Evolutionary conservation across 306 rosid species (phyloP), one percentile per base, ranked within the genome.

Genomic region (Corylus heterophylla): DNA sequence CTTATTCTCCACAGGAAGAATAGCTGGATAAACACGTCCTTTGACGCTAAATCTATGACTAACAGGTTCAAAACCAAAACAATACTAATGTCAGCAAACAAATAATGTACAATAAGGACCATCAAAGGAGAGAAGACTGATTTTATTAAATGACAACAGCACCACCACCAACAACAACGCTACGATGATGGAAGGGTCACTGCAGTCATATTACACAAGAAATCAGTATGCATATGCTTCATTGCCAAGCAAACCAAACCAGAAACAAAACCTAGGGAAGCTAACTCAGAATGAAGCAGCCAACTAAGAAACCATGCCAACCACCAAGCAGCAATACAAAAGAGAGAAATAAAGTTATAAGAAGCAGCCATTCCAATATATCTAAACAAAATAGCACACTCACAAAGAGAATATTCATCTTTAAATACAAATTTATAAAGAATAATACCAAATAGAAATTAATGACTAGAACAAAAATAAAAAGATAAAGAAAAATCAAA

Each of bases 21-120:
- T 93, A 76, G 99, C 97, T 2, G 98, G 98, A 87, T 95, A 95
- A 48, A 91, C 93, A 48, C 97, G 97, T 82, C 80, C 93, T 83
- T 87, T 91, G 91, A 92, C 87, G 86, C 91, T 90, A 55, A 86
- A 95, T 78, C 99, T 82, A 27, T 89, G 94, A 80, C 98, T 95
- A 79, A 1, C 84, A 75, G 18, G 51, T 18, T 58, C 31, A 71
- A 22, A 25, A 71, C 49, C 64, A 13, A 45, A 69, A 4, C 0
- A 68, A 67, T 3, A 31, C 20, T 8, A 16, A 54, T 12, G 67
- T 52, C 7, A 74, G 69, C 51, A 17, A 59, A 35, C 20, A 25
- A 62, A 17, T 49, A 5, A 20, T 12, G 17, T 37, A 67, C 14
- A 67, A 2, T 37, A 67, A 16, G 12, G 49, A 17, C 71, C 1